These are phyloP conservation scores for Rhizophagus sp. DNA, from an alignment of 192 early-diverging fungal species.

Conservation along the genomic window DNA sequence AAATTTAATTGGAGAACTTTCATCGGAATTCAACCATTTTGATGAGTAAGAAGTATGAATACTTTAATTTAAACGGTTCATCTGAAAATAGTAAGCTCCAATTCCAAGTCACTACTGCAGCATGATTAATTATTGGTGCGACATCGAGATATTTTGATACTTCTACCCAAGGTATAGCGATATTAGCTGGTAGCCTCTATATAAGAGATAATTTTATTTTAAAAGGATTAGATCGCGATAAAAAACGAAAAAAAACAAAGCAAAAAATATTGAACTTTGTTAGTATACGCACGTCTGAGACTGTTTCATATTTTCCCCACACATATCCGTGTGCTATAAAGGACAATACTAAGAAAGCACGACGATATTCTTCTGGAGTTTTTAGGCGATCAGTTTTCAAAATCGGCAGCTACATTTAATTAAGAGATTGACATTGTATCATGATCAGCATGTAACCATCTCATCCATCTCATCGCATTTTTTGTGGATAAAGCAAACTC, in stretches of 20 bases:
- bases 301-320: conserved; percentile 81
- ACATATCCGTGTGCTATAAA: conserved; percentile 91
- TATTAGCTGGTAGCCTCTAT: conserved; percentile 68
- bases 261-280: conserved; percentile 14
- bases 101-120: conserved; percentile 89
- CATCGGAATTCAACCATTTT: neutral
- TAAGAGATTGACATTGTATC: no score
- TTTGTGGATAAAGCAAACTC: no score
- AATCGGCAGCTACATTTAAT: conserved; percentile 66
- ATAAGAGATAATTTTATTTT: neutral
- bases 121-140: conserved; percentile 87
- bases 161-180: conserved; percentile 85
- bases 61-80: conserved; percentile 74
- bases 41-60: neutral
- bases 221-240: neutral
- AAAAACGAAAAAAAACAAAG: neutral
- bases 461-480: no score
- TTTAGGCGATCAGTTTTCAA: conserved; percentile 62
- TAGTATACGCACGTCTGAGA: conserved; percentile 57
- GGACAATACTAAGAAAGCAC: conserved; percentile 86
- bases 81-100: conserved; percentile 83
- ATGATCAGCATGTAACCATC: no score
- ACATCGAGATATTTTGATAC: conserved; percentile 73
- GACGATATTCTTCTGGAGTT: conserved; percentile 70
- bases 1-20: conserved; percentile 7